Evolutionary conservation across 176 grass and related monocot species (phyloP).

Genomic region (Alopecurus myosuroides): DNA sequence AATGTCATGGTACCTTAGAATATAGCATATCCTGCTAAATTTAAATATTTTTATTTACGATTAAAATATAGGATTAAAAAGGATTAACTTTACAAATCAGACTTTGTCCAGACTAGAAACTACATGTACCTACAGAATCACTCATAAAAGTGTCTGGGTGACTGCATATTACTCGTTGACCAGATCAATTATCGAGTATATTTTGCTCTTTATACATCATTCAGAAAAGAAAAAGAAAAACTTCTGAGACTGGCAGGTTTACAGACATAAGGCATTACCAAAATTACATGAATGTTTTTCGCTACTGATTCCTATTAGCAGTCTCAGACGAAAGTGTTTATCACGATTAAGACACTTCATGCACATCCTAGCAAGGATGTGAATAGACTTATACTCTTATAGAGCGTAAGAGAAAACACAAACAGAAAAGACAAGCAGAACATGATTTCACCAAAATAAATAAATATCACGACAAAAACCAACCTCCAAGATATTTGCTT

Average conservation of each 20-base stretch:
- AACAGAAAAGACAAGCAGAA: background rate
- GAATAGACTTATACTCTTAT: background rate
- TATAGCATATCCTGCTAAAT: background rate
- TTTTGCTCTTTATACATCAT: conserved; percentile 7
- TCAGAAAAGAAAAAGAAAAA: background rate
- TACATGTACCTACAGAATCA: background rate
- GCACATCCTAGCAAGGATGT: background rate
- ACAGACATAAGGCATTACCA: background rate
- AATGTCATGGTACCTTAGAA: conserved; percentile 19
- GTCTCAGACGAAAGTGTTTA: background rate
- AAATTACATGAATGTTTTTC: background rate
- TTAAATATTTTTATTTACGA: background rate
- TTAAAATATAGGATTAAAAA: background rate
- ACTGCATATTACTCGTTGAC: background rate
- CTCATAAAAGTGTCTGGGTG: background rate
- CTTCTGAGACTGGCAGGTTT: background rate
- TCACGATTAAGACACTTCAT: background rate
- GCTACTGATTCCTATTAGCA: background rate
- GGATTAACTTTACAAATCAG: background rate
- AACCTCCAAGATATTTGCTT: conserved; percentile 99
- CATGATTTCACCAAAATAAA: background rate
- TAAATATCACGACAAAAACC: background rate
- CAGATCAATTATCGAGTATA: background rate
- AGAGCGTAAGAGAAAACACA: background rate
- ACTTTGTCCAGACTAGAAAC: background rate